Evolutionary conservation across 345 rosid species (phyloP).

Genomic region (Aquilaria malaccensis): DNA sequence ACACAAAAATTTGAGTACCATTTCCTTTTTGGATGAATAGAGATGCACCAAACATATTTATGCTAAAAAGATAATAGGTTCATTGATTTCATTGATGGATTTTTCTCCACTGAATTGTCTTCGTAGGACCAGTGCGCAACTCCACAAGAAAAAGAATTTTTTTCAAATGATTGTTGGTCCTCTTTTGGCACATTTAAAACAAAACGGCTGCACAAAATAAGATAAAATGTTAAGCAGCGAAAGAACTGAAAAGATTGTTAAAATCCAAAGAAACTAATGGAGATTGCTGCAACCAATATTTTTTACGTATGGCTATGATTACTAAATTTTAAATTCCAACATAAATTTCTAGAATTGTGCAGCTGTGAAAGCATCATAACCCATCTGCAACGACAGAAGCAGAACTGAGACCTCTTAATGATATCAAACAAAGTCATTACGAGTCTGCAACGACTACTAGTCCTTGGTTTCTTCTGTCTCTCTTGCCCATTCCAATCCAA

Average conservation of each 20-base stretch:
- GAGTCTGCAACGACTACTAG: slow-evolving; percentile 79
- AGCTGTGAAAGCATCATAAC: no score
- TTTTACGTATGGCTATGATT: not conserved
- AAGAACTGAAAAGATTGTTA: not conserved
- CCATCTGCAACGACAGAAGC: not conserved
- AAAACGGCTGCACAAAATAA: slow-evolving; percentile 62
- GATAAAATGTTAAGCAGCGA: not conserved
- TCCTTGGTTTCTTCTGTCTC: slow-evolving; percentile 45
- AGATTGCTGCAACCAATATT: not conserved
- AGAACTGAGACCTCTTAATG: slow-evolving; percentile 17
- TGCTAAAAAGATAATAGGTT: slow-evolving; percentile 52
- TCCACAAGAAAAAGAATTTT: slow-evolving; percentile 94
- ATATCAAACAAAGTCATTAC: slow-evolving; percentile 26
- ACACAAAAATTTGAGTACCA: no score
- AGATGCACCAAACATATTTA: slow-evolving; percentile 5
- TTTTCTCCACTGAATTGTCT: slow-evolving; percentile 89
- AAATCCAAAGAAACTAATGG: no score
- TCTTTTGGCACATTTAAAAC: slow-evolving; percentile 97
- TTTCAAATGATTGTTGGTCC: slow-evolving; percentile 94
- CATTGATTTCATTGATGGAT: slow-evolving; percentile 84
- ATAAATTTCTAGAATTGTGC: no score
- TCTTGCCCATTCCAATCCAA: slow-evolving; percentile 49
- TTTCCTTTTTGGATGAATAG: not conserved
- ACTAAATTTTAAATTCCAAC: not conserved
- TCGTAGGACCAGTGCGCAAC: slow-evolving; percentile 98